phyloP scores from a whole-genome alignment of 768 basidiomycete species.

The Phanerochaete sordida region DNA sequence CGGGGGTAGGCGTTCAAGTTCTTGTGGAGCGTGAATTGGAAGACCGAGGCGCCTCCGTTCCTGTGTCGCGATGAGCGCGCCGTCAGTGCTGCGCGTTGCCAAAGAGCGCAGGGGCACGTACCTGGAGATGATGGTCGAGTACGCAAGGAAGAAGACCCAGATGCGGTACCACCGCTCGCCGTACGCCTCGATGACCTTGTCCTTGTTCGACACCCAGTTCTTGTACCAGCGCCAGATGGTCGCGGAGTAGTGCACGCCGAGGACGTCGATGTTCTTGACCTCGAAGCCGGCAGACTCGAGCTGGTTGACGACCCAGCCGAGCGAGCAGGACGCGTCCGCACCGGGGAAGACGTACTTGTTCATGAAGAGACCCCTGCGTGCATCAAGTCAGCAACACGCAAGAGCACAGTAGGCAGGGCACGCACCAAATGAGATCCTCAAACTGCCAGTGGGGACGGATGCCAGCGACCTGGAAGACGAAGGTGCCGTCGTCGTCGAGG shows the following conservation, averaged over 20 bases:
- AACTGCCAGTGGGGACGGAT: slow-evolving; percentile 96
- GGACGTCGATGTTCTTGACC: slow-evolving; percentile 93
- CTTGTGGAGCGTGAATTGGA: slow-evolving; percentile 98
- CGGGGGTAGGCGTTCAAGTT: slow-evolving; percentile 96
- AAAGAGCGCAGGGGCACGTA: slow-evolving; percentile 26
- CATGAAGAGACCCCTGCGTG: slow-evolving; percentile 88
- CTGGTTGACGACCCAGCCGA: slow-evolving; percentile 90
- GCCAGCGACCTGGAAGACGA: slow-evolving; percentile 98
- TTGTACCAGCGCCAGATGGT: slow-evolving; percentile 92
- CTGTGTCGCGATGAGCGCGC: slow-evolving; percentile 30
- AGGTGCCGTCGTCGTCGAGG: slow-evolving; percentile 89
- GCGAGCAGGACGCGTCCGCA: slow-evolving; percentile 93
- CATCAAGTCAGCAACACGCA: neutral
- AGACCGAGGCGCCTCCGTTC: slow-evolving; percentile 88
- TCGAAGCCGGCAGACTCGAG: slow-evolving; percentile 93
- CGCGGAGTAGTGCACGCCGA: slow-evolving; percentile 96
- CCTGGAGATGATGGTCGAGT: slow-evolving; percentile 80
- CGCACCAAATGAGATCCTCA: slow-evolving; percentile 89
- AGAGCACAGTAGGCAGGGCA: neutral
- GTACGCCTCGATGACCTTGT: slow-evolving; percentile 83
- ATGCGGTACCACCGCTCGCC: slow-evolving; percentile 93
- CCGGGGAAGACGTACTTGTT: slow-evolving; percentile 99
- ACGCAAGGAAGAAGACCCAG: slow-evolving; percentile 98
- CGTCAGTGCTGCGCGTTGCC: neutral
- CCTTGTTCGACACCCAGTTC: slow-evolving; percentile 95